A percentile compares a stretch with the other conserved stretches of the same genome.
Conservation (phyloP, 768 basidiomycete species). For the Mrakia hoshinonis region DNA sequence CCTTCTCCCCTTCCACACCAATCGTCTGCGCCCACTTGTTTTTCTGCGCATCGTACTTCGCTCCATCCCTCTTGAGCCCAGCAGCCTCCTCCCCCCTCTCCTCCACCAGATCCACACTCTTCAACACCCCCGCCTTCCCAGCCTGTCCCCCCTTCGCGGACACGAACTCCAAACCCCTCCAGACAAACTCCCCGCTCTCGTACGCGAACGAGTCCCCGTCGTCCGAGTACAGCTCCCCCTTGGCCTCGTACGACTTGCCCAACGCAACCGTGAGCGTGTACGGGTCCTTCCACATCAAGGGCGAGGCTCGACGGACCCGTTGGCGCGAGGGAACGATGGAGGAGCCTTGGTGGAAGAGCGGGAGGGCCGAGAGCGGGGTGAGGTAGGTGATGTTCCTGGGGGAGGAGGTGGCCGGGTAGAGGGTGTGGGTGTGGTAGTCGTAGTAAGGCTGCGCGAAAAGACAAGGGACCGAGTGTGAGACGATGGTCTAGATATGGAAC, state of each 20-base stretch:
- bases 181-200: slow-evolving; percentile 67
- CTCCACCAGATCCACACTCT: slow-evolving; percentile 50
- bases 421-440: slow-evolving; percentile 69
- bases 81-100: slow-evolving; percentile 47
- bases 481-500: background rate
- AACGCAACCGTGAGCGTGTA: slow-evolving; percentile 83
- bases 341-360: slow-evolving; percentile 80
- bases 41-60: slow-evolving; percentile 45
- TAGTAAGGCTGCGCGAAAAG: slow-evolving; percentile 64
- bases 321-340: slow-evolving; percentile 81
- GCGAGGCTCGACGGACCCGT: slow-evolving; percentile 73
- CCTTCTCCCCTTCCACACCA: slow-evolving; percentile 42
- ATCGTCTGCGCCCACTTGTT: slow-evolving; percentile 67
- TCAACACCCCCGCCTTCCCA: slow-evolving; percentile 43
- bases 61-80: slow-evolving; percentile 34
- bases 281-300: slow-evolving; percentile 82
- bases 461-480: background rate
- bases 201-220: slow-evolving; percentile 80
- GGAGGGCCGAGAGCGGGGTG: slow-evolving; percentile 69
- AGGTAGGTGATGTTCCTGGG: slow-evolving; percentile 56
- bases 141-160: slow-evolving; percentile 45
- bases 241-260: slow-evolving; percentile 50
- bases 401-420: slow-evolving; percentile 45
- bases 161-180: slow-evolving; percentile 64
- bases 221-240: slow-evolving; percentile 86